These are phyloP conservation scores for Hyphopichia pseudoburtonii DNA, from an alignment of 1,139 yeast genomes.

Conservation along the genomic window DNA sequence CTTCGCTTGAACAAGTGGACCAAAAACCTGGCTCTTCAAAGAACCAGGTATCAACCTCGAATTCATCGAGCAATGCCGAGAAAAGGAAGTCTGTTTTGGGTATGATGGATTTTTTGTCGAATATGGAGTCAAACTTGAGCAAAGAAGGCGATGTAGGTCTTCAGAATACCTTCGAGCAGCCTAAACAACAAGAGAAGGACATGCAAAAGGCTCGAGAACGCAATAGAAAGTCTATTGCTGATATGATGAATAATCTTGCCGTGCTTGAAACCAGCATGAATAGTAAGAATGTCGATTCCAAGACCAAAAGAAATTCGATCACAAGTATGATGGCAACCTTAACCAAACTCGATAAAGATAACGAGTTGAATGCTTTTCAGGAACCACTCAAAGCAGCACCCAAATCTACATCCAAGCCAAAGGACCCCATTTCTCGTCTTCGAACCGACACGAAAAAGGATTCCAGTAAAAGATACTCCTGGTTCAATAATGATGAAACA, in stretches of 20 bases:
- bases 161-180: constrained; percentile 9
- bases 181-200: constrained; percentile 6
- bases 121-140: constrained; percentile 14
- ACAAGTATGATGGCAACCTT: constrained; percentile 26
- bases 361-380: neutral
- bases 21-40: constrained; percentile 1
- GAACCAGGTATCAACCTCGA: constrained; percentile 6
- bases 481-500: constrained; percentile 37
- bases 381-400: neutral
- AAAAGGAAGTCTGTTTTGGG: constrained; percentile 12
- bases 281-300: neutral
- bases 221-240: constrained; percentile 22
- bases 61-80: constrained; percentile 8
- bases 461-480: constrained; percentile 27
- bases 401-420: neutral
- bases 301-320: constrained; percentile 21
- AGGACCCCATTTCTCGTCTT: constrained; percentile 1
- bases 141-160: no score
- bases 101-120: constrained; percentile 20
- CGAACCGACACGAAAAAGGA: constrained; percentile 1
- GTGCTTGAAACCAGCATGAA: constrained; percentile 4
- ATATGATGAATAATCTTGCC: constrained; percentile 21
- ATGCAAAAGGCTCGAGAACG: constrained; percentile 13
- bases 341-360: constrained; percentile 14
- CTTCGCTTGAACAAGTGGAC: no score